These are phyloP conservation scores for Nyssa sinensis DNA, from an alignment of 148 eudicot species.

Conservation along the genomic window DNA sequence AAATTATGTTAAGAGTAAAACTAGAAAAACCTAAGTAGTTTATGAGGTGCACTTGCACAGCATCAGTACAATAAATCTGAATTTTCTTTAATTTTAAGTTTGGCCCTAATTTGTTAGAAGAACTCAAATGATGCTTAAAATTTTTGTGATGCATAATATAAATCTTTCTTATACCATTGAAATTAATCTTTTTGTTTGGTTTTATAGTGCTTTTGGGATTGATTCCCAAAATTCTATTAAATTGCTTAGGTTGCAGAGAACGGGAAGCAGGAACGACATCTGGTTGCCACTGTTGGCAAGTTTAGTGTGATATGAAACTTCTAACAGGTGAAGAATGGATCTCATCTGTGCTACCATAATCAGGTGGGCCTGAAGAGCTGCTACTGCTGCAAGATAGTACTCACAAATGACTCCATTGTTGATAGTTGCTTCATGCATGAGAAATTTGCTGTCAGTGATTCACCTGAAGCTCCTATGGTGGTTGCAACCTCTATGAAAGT, in stretches of 20 bases:
- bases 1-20: background rate
- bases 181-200: conserved; percentile 2
- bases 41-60: background rate
- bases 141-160: background rate
- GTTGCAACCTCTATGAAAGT: conserved; percentile 54
- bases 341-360: conserved; percentile 46
- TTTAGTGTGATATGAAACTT: conserved; percentile 58
- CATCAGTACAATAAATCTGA: background rate
- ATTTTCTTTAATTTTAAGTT: too few relatives aligned
- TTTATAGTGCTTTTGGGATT: background rate
- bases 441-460: conserved; percentile 46
- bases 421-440: conserved; percentile 58
- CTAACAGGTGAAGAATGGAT: conserved; percentile 53
- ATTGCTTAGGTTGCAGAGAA: conserved; percentile 43
- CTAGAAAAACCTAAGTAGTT: too few relatives aligned
- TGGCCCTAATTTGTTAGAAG: too few relatives aligned
- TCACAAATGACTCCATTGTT: conserved; percentile 47
- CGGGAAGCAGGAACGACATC: conserved; percentile 55
- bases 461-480: conserved; percentile 56
- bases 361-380: conserved; percentile 58
- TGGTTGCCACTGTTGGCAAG: conserved; percentile 54
- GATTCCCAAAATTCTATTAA: background rate
- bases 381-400: conserved; percentile 55
- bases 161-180: conserved; percentile 6
- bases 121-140: too few relatives aligned